phyloP scores from a whole-genome alignment of 2,329 filamentous ascomycete species.

The Fusarium chaquense region DNA sequence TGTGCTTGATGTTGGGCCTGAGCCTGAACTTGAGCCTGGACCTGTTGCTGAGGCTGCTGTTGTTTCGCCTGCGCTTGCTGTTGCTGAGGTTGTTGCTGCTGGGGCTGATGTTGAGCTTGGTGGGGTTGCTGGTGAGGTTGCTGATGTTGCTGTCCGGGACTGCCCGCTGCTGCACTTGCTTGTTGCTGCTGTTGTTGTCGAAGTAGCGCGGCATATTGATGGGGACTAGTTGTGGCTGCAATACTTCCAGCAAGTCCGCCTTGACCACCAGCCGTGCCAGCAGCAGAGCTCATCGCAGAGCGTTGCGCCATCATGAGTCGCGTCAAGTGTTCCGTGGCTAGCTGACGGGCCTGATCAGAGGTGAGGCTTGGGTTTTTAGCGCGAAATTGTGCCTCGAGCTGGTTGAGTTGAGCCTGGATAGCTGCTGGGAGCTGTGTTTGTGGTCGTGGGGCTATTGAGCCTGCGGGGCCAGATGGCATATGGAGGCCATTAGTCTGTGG shows the following conservation, averaged over 20 bases:
- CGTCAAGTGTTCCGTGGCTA: constrained; percentile 64
- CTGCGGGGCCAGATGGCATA: constrained; percentile 60
- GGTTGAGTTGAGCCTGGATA: constrained; percentile 62
- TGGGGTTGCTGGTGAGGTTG: constrained; percentile 46
- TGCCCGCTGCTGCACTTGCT: constrained; percentile 50
- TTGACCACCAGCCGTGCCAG: constrained; percentile 60
- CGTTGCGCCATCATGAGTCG: constrained; percentile 62
- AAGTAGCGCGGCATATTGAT: constrained; percentile 70
- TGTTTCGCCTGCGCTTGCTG: constrained; percentile 35
- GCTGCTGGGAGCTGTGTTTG: constrained; percentile 60
- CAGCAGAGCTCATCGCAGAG: constrained; percentile 67
- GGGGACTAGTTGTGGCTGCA: constrained; percentile 63
- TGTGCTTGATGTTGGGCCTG: constrained; percentile 27
- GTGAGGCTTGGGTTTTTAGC: constrained; percentile 64
- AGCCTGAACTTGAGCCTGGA: constrained; percentile 5
- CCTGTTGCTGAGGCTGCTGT: constrained; percentile 41
- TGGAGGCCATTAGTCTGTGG: constrained; percentile 61
- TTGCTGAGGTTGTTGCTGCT: constrained; percentile 27
- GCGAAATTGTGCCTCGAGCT: constrained; percentile 65
- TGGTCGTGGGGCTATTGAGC: constrained; percentile 58
- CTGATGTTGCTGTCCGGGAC: constrained; percentile 46
- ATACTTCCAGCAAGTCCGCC: constrained; percentile 63
- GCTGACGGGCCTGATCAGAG: constrained; percentile 62
- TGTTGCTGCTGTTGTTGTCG: constrained; percentile 68
- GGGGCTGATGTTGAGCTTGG: constrained; percentile 40